Conservation (phyloP, 2,329 filamentous ascomycete genomes). For the Elsinoe ampelina region DNA sequence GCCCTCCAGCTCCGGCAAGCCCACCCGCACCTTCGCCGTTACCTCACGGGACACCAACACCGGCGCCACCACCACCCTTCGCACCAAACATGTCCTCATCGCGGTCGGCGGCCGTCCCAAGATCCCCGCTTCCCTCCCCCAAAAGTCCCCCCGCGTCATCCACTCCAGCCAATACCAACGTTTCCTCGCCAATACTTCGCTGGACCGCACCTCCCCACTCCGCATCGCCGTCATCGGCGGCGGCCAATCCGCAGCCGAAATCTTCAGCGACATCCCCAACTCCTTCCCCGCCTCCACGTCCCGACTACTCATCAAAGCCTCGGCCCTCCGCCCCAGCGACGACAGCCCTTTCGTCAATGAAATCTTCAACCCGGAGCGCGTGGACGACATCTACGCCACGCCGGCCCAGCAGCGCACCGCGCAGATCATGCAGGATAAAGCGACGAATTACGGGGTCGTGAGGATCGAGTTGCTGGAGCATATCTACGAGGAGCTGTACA, state of each 20-base stretch:
- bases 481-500: conserved; percentile 79
- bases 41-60: conserved; percentile 53
- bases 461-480: conserved; percentile 82
- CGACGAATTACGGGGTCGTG: conserved; percentile 92
- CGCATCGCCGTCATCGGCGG: conserved; percentile 77
- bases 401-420: conserved; percentile 52
- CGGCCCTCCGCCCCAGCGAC: conserved; percentile 81
- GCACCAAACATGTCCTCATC: conserved; percentile 60
- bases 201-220: conserved; percentile 48
- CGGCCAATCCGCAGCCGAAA: conserved; percentile 90
- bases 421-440: conserved; percentile 59
- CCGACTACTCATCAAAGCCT: conserved; percentile 67
- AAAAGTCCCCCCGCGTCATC: conserved; percentile 62
- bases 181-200: conserved; percentile 50
- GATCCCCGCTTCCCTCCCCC: conserved; percentile 61
- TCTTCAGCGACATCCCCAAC: conserved; percentile 78
- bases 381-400: conserved; percentile 66
- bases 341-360: conserved; percentile 97
- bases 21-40: conserved; percentile 59
- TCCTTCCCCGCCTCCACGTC: conserved; percentile 76
- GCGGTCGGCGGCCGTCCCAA: conserved; percentile 59
- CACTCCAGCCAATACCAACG: conserved; percentile 83
- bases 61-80: conserved; percentile 44
- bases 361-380: conserved; percentile 82
- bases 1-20: conserved; percentile 33